phyloP scores from a whole-genome alignment of 441 rosid genomes.

The Populus hybrid region DNA sequence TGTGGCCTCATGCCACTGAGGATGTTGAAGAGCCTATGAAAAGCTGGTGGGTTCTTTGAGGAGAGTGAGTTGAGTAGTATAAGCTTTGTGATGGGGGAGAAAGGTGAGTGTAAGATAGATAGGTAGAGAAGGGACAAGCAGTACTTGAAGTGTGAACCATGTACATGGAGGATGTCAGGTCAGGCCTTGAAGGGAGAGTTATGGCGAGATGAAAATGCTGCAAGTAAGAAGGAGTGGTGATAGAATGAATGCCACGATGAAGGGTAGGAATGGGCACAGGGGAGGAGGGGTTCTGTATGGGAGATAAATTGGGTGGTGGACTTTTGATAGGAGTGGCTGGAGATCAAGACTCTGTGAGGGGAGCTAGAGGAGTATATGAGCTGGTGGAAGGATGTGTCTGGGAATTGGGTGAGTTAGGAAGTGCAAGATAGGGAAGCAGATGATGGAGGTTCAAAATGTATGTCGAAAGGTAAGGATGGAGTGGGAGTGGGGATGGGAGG shows the following conservation, averaged over 20 bases:
- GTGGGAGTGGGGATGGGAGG: not conserved
- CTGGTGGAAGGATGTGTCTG: too few relatives aligned
- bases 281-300: not conserved
- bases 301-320: too few relatives aligned
- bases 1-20: not conserved
- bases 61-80: too few relatives aligned
- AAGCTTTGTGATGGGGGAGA: too few relatives aligned
- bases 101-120: too few relatives aligned
- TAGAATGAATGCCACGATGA: not conserved
- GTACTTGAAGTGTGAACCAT: too few relatives aligned
- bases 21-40: not conserved
- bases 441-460: not conserved
- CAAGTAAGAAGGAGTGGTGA: not conserved
- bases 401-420: not conserved
- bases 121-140: too few relatives aligned
- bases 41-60: too few relatives aligned
- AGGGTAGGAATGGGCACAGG: not conserved
- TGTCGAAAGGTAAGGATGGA: not conserved
- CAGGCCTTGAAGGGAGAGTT: not conserved
- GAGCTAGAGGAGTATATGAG: too few relatives aligned
- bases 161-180: not conserved
- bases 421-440: too few relatives aligned
- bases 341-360: too few relatives aligned
- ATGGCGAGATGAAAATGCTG: not conserved
- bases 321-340: not conserved